phyloP scores from a whole-genome alignment of 768 basidiomycete genomes.

The Mycena galopus region DNA sequence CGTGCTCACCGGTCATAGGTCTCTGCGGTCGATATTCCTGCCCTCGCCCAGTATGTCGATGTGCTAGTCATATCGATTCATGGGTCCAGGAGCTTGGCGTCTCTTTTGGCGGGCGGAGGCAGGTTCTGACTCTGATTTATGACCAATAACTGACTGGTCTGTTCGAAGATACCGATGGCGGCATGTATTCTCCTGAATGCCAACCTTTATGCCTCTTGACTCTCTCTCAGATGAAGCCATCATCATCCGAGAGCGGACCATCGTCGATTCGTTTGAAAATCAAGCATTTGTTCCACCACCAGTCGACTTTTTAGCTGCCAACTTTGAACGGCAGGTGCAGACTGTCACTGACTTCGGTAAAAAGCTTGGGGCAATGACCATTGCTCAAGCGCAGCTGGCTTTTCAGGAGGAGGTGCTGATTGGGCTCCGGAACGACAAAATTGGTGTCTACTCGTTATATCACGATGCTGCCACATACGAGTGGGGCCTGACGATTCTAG shows the following conservation, averaged over 20 bases:
- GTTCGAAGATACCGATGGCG: constrained; percentile 27
- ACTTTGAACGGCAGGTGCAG: constrained; percentile 25
- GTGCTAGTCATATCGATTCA: constrained; percentile 18
- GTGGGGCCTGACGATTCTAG: constrained; percentile 47
- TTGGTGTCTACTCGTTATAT: constrained; percentile 59
- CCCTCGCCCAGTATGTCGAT: constrained; percentile 8
- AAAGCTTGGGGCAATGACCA: not conserved
- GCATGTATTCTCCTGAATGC: not conserved
- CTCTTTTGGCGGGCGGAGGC: constrained; percentile 25
- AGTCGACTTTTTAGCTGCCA: not conserved
- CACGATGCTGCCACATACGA: constrained; percentile 58
- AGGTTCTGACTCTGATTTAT: not conserved
- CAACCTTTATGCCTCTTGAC: not conserved
- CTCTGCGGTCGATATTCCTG: constrained; percentile 26
- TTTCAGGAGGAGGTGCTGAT: constrained; percentile 49
- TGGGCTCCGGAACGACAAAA: constrained; percentile 52
- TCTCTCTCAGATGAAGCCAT: constrained; percentile 23
- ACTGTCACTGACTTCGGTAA: constrained; percentile 20
- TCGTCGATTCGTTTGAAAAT: constrained; percentile 17
- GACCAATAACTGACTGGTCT: not conserved
- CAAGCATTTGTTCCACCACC: constrained; percentile 11
- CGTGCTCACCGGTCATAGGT: constrained; percentile 6
- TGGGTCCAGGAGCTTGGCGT: constrained; percentile 24
- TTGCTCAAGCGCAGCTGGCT: constrained; percentile 1
- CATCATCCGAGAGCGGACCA: constrained; percentile 21